Conservation (phyloP, 2,329 filamentous ascomycete genomes). For the Epichloe festucae region DNA sequence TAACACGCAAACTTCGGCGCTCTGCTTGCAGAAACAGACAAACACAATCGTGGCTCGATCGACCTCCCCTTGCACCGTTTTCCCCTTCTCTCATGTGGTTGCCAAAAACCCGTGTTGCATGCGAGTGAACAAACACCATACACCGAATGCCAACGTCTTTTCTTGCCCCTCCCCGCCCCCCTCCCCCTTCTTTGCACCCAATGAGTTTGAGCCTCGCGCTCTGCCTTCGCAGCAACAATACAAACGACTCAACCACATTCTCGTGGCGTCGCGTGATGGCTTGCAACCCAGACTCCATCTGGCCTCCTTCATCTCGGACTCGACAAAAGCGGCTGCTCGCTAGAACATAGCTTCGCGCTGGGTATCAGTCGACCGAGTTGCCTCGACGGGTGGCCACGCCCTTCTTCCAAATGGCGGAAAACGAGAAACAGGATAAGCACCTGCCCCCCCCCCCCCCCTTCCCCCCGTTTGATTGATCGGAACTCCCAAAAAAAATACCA, state of each 20-base stretch:
- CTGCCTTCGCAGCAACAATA: neutral
- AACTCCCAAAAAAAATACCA: constrained; percentile 4
- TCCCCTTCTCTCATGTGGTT: neutral
- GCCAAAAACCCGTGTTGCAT: neutral
- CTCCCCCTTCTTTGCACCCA: neutral
- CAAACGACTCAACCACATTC: neutral
- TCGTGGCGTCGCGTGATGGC: neutral
- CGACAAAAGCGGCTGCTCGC: constrained; percentile 1
- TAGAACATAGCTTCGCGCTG: constrained; percentile 1
- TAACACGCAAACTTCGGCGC: neutral
- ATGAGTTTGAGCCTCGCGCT: neutral
- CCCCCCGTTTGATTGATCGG: neutral
- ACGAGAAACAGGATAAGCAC: constrained; percentile 1
- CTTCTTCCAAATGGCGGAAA: neutral
- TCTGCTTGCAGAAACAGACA: neutral
- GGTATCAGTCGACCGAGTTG: constrained; percentile 9
- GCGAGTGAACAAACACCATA: neutral
- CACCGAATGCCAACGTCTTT: neutral
- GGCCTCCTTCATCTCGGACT: constrained; percentile 2
- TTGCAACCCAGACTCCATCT: neutral
- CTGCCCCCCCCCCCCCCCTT: constrained; percentile 8
- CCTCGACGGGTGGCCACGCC: neutral
- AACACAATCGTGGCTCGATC: neutral
- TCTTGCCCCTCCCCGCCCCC: neutral
- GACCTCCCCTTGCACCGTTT: neutral